These are phyloP conservation scores for Penicillium frequentans DNA, from an alignment of 2,329 filamentous ascomycete genomes.

Conservation along the genomic window DNA sequence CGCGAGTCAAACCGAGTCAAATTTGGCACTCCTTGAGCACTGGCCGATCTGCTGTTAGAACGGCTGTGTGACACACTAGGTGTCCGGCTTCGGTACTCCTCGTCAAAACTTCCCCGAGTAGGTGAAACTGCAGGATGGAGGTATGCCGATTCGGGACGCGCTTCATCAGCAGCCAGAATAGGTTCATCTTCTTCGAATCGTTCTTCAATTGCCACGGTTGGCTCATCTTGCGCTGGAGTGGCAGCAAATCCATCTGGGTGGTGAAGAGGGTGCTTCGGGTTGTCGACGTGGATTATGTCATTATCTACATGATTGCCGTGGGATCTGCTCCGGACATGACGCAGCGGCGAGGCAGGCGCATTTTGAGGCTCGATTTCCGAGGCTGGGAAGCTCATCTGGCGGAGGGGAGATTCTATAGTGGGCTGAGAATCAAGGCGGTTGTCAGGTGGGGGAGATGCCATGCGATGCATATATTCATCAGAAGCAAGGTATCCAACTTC, in stretches of 20 bases:
- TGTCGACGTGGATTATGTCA: constrained; percentile 73
- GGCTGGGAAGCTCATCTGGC: constrained; percentile 51
- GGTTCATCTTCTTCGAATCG: constrained; percentile 66
- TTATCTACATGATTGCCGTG: constrained; percentile 19
- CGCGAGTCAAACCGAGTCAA: constrained; percentile 57
- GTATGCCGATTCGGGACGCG: constrained; percentile 66
- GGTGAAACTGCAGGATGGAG: constrained; percentile 82
- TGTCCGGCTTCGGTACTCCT: constrained; percentile 51
- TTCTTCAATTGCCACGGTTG: constrained; percentile 45
- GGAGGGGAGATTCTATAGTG: constrained; percentile 52
- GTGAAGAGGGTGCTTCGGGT: constrained; percentile 51
- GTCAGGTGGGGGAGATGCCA: constrained; percentile 62
- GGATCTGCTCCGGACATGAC: constrained; percentile 13
- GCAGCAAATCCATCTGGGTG: constrained; percentile 51
- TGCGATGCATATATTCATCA: constrained; percentile 78
- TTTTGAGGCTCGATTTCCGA: constrained; percentile 45
- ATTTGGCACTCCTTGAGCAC: constrained; percentile 59
- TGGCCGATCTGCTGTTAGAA: constrained; percentile 64
- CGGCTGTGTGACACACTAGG: constrained; percentile 61
- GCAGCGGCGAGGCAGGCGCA: constrained; percentile 7
- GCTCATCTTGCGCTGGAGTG: constrained; percentile 52
- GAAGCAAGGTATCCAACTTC: constrained; percentile 86
- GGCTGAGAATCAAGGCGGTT: constrained; percentile 46
- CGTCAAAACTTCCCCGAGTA: constrained; percentile 59
- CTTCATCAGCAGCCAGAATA: constrained; percentile 86